Conservation (phyloP, 805 yeast species). For the Teunomyces stri region DNA sequence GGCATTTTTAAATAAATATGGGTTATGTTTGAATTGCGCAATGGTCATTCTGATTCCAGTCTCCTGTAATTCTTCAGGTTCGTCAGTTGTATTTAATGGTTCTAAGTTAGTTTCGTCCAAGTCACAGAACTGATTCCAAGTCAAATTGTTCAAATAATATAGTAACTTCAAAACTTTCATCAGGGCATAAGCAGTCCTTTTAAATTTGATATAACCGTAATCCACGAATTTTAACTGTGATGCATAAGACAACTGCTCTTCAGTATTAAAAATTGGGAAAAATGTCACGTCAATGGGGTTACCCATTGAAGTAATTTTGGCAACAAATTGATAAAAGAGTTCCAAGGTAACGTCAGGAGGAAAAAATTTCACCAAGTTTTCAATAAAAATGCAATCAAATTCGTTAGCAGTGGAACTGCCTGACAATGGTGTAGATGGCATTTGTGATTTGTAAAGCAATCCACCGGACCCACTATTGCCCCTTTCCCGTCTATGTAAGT, state of each 20-base stretch:
- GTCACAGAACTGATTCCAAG: constrained; percentile 42
- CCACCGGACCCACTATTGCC: background rate
- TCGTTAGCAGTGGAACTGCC: constrained; percentile 8
- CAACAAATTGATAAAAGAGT: constrained; percentile 31
- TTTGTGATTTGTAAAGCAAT: constrained; percentile 1
- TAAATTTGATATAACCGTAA: constrained; percentile 55
- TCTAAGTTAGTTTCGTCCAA: constrained; percentile 7
- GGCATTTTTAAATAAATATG: constrained; percentile 16
- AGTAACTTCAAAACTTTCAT: constrained; percentile 50
- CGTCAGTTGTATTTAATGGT: constrained; percentile 6
- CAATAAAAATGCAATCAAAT: constrained; percentile 26
- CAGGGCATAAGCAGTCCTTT: constrained; percentile 28
- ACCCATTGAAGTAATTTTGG: constrained; percentile 42
- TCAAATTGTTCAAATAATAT: constrained; percentile 45
- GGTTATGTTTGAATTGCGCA: constrained; percentile 38
- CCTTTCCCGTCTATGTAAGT: constrained; percentile 63
- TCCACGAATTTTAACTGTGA: constrained; percentile 1
- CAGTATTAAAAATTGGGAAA: constrained; percentile 39
- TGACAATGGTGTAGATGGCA: constrained; percentile 8
- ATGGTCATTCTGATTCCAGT: constrained; percentile 25
- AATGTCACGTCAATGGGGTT: constrained; percentile 51
- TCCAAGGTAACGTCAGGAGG: constrained; percentile 27
- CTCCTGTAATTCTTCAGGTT: background rate
- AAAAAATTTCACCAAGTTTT: constrained; percentile 54
- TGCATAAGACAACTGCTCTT: constrained; percentile 22